phyloP scores from a whole-genome alignment of 192 early-diverging fungal species.

The Mortierella claussenii region DNA sequence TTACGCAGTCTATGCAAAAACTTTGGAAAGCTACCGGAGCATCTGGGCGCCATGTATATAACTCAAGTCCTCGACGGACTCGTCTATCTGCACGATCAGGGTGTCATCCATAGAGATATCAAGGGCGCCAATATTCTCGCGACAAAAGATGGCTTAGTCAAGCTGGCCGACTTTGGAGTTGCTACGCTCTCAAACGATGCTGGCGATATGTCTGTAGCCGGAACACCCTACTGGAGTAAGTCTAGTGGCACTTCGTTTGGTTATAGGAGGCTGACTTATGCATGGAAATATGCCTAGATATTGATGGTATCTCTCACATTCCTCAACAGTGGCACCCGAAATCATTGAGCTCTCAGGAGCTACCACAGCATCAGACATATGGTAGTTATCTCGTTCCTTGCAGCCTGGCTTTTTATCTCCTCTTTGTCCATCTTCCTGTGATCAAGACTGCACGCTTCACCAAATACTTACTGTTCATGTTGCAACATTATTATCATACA shows the following conservation, averaged over 20 bases:
- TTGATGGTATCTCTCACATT: no score
- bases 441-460: no score
- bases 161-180: constrained; percentile 84
- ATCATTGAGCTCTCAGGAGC: constrained; percentile 74
- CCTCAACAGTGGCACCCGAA: constrained; percentile 69
- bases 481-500: background rate
- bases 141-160: constrained; percentile 75
- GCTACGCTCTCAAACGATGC: constrained; percentile 67
- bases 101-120: constrained; percentile 92
- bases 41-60: constrained; percentile 77
- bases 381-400: no score
- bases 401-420: no score
- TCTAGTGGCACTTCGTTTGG: background rate
- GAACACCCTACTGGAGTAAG: constrained; percentile 79
- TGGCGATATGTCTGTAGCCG: constrained; percentile 61
- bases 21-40: constrained; percentile 79
- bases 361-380: constrained; percentile 77
- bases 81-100: constrained; percentile 84
- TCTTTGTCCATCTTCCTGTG: background rate
- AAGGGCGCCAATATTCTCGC: constrained; percentile 86
- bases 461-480: background rate
- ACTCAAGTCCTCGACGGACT: constrained; percentile 90
- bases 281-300: no score
- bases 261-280: no score
- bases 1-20: constrained; percentile 75